Evolutionary conservation across 1,284 basidiomycete species (phyloP).

Genomic region (Rhodotorula sp.): DNA sequence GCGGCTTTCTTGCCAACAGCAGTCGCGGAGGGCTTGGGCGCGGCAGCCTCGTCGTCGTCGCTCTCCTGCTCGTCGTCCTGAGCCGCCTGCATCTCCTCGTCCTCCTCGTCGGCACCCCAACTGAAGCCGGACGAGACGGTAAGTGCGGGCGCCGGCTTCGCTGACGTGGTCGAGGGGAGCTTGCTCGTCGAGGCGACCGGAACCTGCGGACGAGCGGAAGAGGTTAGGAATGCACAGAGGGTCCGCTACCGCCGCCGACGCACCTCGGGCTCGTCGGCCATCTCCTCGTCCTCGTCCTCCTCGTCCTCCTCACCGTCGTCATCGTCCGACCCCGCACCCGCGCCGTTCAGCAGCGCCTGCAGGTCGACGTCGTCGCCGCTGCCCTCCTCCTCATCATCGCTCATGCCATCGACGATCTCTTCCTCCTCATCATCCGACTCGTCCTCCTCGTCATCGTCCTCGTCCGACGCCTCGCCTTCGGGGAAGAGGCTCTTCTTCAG

Average conservation of each 20-base stretch:
- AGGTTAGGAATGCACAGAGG: not conserved
- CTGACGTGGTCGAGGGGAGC: conserved; percentile 17
- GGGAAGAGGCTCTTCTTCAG: conserved; percentile 85
- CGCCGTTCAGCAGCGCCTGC: conserved; percentile 13
- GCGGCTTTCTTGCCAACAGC: conserved; percentile 59
- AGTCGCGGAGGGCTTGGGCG: conserved; percentile 7
- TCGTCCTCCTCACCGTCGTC: conserved; percentile 43
- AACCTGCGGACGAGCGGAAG: conserved; percentile 1
- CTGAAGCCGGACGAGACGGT: conserved; percentile 57
- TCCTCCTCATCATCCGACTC: conserved; percentile 48
- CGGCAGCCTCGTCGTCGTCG: conserved; percentile 51
- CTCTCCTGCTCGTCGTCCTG: conserved; percentile 44
- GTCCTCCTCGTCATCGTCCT: conserved; percentile 6
- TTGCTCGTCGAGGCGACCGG: conserved; percentile 42
- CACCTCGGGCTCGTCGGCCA: conserved; percentile 41
- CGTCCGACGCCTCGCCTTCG: conserved; percentile 37
- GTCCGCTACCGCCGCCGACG: conserved; percentile 17
- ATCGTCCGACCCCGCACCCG: conserved; percentile 46
- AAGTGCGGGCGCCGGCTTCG: conserved; percentile 43
- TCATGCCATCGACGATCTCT: conserved; percentile 56
- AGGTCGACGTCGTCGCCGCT: conserved; percentile 44
- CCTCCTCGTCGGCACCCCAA: conserved; percentile 55
- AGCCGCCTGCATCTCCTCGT: conserved; percentile 43
- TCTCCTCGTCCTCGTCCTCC: conserved; percentile 39
- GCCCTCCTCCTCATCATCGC: conserved; percentile 48